Evolutionary conservation across 768 basidiomycete genomes (phyloP).

Genomic region (Chalciporus piperatus): DNA sequence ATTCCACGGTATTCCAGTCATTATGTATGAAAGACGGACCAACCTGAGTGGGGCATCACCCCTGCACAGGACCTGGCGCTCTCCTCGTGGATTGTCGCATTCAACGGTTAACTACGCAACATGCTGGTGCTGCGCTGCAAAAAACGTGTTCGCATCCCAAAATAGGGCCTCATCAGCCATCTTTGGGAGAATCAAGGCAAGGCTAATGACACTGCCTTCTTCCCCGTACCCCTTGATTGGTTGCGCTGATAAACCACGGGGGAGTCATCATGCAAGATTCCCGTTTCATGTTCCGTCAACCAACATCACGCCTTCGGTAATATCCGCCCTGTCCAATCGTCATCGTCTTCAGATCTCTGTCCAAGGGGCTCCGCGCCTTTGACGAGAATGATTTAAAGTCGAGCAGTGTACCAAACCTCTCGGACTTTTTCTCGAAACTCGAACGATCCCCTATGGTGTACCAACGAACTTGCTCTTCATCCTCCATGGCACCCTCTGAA

Average conservation of each 20-base stretch:
- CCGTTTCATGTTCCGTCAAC: slow-evolving; percentile 30
- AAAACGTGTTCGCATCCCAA: slow-evolving; percentile 32
- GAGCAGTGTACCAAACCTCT: not conserved
- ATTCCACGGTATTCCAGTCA: slow-evolving; percentile 21
- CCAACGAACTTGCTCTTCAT: slow-evolving; percentile 29
- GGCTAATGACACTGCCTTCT: slow-evolving; percentile 27
- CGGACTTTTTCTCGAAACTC: slow-evolving; percentile 12
- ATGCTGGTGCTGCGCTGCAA: slow-evolving; percentile 33
- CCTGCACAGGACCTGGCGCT: slow-evolving; percentile 22
- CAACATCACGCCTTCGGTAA: slow-evolving; percentile 35
- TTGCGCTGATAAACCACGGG: slow-evolving; percentile 30
- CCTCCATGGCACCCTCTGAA: slow-evolving; percentile 33
- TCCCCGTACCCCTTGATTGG: slow-evolving; percentile 31
- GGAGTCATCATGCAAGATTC: slow-evolving; percentile 32
- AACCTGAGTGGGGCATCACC: slow-evolving; percentile 22
- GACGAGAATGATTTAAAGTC: slow-evolving; percentile 27
- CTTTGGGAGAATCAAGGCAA: slow-evolving; percentile 18
- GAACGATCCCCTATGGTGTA: slow-evolving; percentile 27
- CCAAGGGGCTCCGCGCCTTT: slow-evolving; percentile 19
- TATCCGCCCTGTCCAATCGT: slow-evolving; percentile 28
- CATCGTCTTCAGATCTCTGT: slow-evolving; percentile 22
- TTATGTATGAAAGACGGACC: slow-evolving; percentile 32
- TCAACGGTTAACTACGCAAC: slow-evolving; percentile 20
- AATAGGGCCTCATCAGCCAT: slow-evolving; percentile 21
- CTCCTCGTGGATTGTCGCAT: slow-evolving; percentile 30